Evolutionary conservation across 257 asterid species (phyloP), one percentile per base, ranked within the genome.

Genomic region (Ocimum tenuiflorum): DNA sequence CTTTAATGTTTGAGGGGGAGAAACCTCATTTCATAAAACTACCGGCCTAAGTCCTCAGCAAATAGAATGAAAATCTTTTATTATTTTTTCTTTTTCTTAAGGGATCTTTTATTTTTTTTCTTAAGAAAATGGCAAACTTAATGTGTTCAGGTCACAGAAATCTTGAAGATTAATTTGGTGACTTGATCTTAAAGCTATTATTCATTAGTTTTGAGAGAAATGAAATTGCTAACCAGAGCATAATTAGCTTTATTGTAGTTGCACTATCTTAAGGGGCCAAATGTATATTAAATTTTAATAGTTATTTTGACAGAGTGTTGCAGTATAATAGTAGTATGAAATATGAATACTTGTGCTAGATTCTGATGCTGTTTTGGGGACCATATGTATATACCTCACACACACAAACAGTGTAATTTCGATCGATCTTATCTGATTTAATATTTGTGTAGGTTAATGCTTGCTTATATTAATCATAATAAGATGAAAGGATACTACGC

Each of bases 361-460:
- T 63, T 63, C 69, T 47, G 69, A 47, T 63, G 50, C 59, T 48
- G 45, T 31, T 24, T n/a, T 63, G 45, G 12, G 33, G 58, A 29
- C 58, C 58, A 31, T 61, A 23, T 57, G 17, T 18, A 58, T 58
- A 18, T 45, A 27, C n/a, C n/a, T n/a, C n/a, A n/a, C n/a, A n/a
- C n/a, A n/a, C 31, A 27, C 31, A 27, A 2, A 27, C 4, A 27
- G 4, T 27, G 31, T 27, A 27, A 27, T 27, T 1, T 27, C 31
- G 31, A 27, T 27, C 4, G 31, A 15, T 35, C 63, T 36, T 9
- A 39, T 39, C 45, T 39, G 3, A 39, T 39, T 39, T 3, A 9
- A 9, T 9, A 1, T 36, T 0, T 39, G n/a, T n/a, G 11, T 39
- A 39, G 2, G 14, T 12, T 13, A 39, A 1, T 39, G 14, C 14